Evolutionary conservation across 345 rosid genomes (phyloP).

Genomic region (Eucalyptus brandiana): DNA sequence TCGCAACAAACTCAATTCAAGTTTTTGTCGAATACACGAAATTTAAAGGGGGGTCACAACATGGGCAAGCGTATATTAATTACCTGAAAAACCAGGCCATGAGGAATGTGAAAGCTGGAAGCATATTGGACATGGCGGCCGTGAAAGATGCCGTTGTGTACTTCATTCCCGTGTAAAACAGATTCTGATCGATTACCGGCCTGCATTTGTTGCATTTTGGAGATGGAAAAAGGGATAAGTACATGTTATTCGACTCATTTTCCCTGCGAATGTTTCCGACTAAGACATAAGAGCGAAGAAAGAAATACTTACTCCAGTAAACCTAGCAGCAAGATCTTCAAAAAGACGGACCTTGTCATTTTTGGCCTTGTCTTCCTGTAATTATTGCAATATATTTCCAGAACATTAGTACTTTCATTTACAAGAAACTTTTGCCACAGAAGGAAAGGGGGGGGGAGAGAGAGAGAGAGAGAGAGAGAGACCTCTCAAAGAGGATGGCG

Average conservation of each 20-base stretch:
- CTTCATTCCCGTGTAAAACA: conserved; percentile 76
- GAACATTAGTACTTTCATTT: not conserved
- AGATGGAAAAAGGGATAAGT: not conserved
- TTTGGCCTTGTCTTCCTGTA: conserved; percentile 73
- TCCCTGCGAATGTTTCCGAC: not conserved
- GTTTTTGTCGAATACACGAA: not conserved
- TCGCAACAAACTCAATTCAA: not conserved
- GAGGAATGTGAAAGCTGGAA: conserved; percentile 78
- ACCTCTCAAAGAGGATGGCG: conserved; percentile 63
- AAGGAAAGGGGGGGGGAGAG: accelerated
- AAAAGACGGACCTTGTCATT: conserved; percentile 52
- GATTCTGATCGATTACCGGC: conserved; percentile 55
- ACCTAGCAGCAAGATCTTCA: conserved; percentile 56
- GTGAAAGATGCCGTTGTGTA: conserved; percentile 79
- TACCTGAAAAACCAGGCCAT: conserved; percentile 84
- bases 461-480: not conserved
- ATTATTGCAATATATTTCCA: not conserved
- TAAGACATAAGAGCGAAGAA: not conserved
- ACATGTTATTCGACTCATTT: not conserved
- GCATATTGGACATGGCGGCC: conserved; percentile 64
- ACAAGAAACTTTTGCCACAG: not conserved
- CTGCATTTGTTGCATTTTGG: conserved; percentile 2
- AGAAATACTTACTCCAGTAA: conserved; percentile 52
- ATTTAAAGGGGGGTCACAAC: not conserved
- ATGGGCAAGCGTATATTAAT: not conserved